phyloP scores from a whole-genome alignment of 83 land plant genomes.

The Picea engelmannii region DNA sequence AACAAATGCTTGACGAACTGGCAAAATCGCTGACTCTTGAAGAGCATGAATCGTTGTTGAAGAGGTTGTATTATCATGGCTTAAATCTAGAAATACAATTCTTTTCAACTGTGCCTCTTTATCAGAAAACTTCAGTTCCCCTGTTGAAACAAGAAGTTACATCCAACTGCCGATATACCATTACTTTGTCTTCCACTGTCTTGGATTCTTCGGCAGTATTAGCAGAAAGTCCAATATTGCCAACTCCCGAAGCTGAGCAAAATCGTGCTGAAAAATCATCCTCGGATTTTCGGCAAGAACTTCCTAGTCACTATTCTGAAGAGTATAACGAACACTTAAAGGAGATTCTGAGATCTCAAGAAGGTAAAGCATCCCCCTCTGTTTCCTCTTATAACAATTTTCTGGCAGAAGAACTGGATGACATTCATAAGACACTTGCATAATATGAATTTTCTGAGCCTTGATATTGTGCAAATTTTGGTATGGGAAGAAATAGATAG shows the following conservation, averaged over 20 bases:
- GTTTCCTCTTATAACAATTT: no score
- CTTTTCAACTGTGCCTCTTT: conserved; percentile 60
- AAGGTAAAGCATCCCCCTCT: background rate
- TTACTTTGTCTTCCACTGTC: conserved; percentile 89
- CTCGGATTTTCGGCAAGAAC: conserved; percentile 40
- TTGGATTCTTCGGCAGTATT: conserved; percentile 90
- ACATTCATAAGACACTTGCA: no score
- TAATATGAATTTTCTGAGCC: no score
- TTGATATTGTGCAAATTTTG: no score
- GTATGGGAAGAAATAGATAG: no score
- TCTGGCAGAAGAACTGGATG: no score
- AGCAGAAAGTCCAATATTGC: conserved; percentile 75
- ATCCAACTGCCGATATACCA: conserved; percentile 33
- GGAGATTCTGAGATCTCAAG: background rate
- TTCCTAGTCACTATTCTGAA: conserved; percentile 60
- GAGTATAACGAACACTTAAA: conserved; percentile 28
- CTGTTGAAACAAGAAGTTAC: conserved; percentile 40
- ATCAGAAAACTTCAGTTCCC: conserved; percentile 53
- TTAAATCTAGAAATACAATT: conserved; percentile 79
- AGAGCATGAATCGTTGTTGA: conserved; percentile 53
- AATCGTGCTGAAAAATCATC: conserved; percentile 46
- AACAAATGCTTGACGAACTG: conserved; percentile 81
- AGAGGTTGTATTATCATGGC: conserved; percentile 81
- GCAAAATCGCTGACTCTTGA: conserved; percentile 61
- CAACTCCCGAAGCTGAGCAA: conserved; percentile 50